phyloP scores from a whole-genome alignment of 2,329 filamentous ascomycete genomes.

The Hymenoscyphus fructigenus region DNA sequence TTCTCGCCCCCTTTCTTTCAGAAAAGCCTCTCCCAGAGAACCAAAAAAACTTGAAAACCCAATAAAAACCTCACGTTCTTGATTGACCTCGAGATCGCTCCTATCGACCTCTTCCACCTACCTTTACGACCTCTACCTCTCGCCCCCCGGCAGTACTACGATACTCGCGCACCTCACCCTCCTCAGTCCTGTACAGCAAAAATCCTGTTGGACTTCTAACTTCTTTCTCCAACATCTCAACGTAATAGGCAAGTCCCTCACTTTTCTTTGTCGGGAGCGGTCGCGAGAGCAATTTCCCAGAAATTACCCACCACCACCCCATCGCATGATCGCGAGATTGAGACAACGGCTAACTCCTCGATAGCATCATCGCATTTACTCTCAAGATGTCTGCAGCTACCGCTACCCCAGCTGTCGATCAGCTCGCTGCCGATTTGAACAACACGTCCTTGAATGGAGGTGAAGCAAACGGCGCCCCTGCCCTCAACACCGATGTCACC shows the following conservation, averaged over 20 bases:
- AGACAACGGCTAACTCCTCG: slow-evolving; percentile 17
- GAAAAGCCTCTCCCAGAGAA: slow-evolving; percentile 36
- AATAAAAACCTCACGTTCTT: slow-evolving; percentile 34
- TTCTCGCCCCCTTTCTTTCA: slow-evolving; percentile 36
- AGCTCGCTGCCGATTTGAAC: slow-evolving; percentile 76
- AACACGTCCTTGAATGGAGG: slow-evolving; percentile 68
- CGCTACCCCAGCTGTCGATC: slow-evolving; percentile 65
- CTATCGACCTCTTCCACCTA: slow-evolving; percentile 26
- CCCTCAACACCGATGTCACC: slow-evolving; percentile 73
- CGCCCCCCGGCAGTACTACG: slow-evolving; percentile 22
- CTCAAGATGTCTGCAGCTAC: slow-evolving; percentile 61
- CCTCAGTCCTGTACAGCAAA: slow-evolving; percentile 23
- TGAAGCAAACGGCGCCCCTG: slow-evolving; percentile 64
- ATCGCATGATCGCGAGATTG: slow-evolving; percentile 2
- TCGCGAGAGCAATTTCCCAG: slow-evolving; percentile 13
- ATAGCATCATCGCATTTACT: slow-evolving; percentile 27
- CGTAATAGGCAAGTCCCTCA: slow-evolving; percentile 26
- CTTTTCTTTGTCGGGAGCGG: slow-evolving; percentile 13
- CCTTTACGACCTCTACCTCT: slow-evolving; percentile 16
- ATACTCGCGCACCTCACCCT: slow-evolving; percentile 26
- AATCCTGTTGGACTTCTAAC: slow-evolving; percentile 15
- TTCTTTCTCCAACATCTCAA: slow-evolving; percentile 27
- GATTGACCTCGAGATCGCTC: slow-evolving; percentile 29
- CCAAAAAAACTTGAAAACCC: slow-evolving; percentile 42
- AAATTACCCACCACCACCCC: background rate